Evolutionary conservation across 148 eudicot species (phyloP).

Genomic region (Chenopodium formosanum): DNA sequence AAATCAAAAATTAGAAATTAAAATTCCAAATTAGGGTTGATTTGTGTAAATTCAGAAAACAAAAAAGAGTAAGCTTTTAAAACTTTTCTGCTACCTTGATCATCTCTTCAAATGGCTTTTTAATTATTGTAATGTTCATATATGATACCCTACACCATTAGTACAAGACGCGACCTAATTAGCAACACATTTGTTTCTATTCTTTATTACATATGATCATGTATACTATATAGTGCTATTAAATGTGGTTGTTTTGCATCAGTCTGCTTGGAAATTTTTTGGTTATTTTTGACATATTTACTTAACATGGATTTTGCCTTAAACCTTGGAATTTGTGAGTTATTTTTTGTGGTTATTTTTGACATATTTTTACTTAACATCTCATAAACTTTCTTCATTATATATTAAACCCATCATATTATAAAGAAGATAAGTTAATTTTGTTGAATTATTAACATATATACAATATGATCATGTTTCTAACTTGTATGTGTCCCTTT

Average conservation of each 20-base stretch:
- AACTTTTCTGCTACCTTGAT: conserved; percentile 19
- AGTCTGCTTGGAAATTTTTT: conserved; percentile 6
- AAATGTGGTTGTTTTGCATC: conserved; percentile 18
- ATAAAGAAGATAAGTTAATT: no score
- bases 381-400: neutral
- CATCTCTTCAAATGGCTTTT: conserved; percentile 26
- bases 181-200: conserved; percentile 6
- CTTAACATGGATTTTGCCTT: conserved; percentile 22
- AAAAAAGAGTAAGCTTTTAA: conserved; percentile 22
- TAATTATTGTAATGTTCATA: neutral
- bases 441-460: neutral
- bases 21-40: conserved; percentile 11
- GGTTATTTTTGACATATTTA: conserved; percentile 24
- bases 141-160: neutral
- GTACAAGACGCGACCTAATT: neutral
- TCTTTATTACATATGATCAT: neutral
- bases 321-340: conserved; percentile 23
- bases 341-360: conserved; percentile 19
- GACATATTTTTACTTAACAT: neutral
- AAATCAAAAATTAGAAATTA: neutral
- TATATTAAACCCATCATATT: no score
- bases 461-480: neutral
- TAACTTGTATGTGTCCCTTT: neutral
- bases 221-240: neutral
- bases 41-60: conserved; percentile 7